Percentiles rank a stretch among this genome's conserved stretches.
These are phyloP conservation scores for Amoebophrya sp. DNA, from an alignment of 169 alveolate species.

Conservation along the genomic window DNA sequence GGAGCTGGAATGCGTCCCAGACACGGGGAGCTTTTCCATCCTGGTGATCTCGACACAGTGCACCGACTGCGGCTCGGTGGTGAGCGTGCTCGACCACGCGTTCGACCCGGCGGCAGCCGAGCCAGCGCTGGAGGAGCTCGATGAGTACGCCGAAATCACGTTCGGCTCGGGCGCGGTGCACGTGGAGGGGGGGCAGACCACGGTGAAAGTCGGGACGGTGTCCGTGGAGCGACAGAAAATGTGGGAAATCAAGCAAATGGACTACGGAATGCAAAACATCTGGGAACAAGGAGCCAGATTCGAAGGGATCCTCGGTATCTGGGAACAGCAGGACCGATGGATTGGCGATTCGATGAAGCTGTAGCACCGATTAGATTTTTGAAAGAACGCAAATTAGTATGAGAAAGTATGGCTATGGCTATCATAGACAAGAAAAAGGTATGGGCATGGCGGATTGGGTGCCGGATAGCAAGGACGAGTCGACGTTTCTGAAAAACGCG, in stretches of 20 bases:
- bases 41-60: not conserved
- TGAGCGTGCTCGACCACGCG: not conserved
- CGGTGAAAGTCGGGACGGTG: not conserved
- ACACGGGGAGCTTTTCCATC: not conserved
- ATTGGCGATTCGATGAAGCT: no score
- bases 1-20: not conserved
- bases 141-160: not conserved
- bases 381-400: no score
- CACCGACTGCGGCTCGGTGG: not conserved
- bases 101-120: not conserved
- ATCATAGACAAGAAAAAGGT: no score
- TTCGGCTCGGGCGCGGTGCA: not conserved
- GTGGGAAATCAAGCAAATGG: slow-evolving; percentile 3
- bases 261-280: not conserved
- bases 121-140: not conserved
- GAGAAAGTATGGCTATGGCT: no score
- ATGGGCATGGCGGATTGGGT: not conserved
- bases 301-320: not conserved
- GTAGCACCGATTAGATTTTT: no score
- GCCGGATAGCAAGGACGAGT: not conserved
- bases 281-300: not conserved
- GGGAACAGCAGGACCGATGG: no score
- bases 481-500: not conserved
- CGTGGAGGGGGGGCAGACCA: not conserved
- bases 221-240: not conserved